Conservation (phyloP, 2,329 filamentous ascomycete genomes). For the Alternaria sp. region DNA sequence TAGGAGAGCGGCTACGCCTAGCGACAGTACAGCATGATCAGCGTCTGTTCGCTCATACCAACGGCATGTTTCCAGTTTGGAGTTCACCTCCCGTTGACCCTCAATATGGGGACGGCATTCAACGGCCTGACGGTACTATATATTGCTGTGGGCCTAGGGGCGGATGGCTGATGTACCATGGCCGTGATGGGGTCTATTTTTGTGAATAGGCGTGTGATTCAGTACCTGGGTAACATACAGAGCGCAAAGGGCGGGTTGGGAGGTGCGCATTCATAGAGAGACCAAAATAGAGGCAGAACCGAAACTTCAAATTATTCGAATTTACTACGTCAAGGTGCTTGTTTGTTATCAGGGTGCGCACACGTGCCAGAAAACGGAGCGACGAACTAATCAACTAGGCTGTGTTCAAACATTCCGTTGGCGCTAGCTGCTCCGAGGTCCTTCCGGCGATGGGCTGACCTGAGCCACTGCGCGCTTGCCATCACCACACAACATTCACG, state of each 20-base stretch:
- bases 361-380: fast-evolving
- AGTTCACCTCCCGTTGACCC: not conserved
- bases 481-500: not conserved
- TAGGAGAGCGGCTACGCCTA: not conserved
- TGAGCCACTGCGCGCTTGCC: not conserved
- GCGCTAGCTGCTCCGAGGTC: not conserved
- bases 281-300: not conserved
- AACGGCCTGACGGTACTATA: not conserved
- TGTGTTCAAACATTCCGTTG: not conserved
- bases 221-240: not conserved
- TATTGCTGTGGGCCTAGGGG: not conserved
- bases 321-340: not conserved
- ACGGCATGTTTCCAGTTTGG: not conserved
- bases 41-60: not conserved
- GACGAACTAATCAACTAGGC: not conserved
- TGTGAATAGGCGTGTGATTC: not conserved
- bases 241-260: not conserved
- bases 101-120: not conserved
- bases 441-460: not conserved
- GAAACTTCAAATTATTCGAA: not conserved
- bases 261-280: not conserved
- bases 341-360: not conserved
- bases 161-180: not conserved
- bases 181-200: not conserved
- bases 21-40: not conserved